phyloP scores from a whole-genome alignment of 1,284 basidiomycete genomes.

The Sphagnurus paluster region DNA sequence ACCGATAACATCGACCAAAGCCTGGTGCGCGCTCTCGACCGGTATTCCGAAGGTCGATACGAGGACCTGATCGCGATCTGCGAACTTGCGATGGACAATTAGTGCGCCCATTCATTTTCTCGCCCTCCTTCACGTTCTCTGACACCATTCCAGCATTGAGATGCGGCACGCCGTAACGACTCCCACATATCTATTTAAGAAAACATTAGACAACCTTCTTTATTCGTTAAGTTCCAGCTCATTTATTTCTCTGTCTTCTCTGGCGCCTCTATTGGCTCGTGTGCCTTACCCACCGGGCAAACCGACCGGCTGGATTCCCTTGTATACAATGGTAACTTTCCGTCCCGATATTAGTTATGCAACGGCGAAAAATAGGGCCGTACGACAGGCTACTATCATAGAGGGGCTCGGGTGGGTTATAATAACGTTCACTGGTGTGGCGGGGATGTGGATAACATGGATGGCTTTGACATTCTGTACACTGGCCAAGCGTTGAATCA shows the following conservation, averaged over 20 bases:
- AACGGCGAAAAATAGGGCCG: conserved; percentile 62
- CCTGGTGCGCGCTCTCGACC: conserved; percentile 67
- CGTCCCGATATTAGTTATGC: conserved; percentile 91
- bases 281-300: conserved; percentile 55
- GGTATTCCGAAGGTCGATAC: conserved; percentile 81
- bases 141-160: conserved; percentile 62
- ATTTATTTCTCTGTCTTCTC: conserved; percentile 40
- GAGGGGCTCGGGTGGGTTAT: conserved; percentile 44
- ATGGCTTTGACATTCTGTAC: conserved; percentile 28
- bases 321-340: conserved; percentile 98
- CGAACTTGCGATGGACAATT: conserved; percentile 93
- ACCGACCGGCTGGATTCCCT: conserved; percentile 82
- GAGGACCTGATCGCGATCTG: conserved; percentile 89
- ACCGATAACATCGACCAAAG: conserved; percentile 50
- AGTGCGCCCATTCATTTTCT: conserved; percentile 47
- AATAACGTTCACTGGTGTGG: conserved; percentile 43
- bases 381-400: conserved; percentile 57
- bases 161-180: conserved; percentile 94
- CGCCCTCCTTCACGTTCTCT: conserved; percentile 16
- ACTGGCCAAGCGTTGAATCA: conserved; percentile 21
- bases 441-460: conserved; percentile 42
- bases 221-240: conserved; percentile 58
- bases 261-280: conserved; percentile 41
- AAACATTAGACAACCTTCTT: conserved; percentile 77
- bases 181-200: conserved; percentile 77